Evolutionary conservation across 768 basidiomycete genomes (phyloP).

Genomic region (Rubroboletus pulcherrimus): DNA sequence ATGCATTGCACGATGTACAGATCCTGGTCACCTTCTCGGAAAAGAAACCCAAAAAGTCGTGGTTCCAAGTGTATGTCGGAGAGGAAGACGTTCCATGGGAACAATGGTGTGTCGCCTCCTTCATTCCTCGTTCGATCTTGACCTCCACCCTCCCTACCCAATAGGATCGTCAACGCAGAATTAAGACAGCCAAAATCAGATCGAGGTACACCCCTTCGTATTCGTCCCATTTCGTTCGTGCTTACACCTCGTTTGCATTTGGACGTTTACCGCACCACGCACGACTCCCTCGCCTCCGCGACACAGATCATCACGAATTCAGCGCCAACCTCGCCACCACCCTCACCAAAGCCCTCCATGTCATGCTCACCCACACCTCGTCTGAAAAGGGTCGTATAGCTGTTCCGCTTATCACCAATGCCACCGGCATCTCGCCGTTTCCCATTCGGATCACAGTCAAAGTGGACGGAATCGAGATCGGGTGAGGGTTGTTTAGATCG

Average conservation of each 20-base stretch:
- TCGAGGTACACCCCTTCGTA: constrained; percentile 39
- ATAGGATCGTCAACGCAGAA: constrained; percentile 78
- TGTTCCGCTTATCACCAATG: constrained; percentile 79
- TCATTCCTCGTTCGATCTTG: background rate
- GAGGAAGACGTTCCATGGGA: constrained; percentile 89
- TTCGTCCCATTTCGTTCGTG: background rate
- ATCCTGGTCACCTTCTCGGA: constrained; percentile 75
- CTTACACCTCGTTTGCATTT: background rate
- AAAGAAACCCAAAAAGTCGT: constrained; percentile 70
- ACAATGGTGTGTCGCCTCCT: constrained; percentile 54
- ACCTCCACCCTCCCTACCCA: too few species aligned
- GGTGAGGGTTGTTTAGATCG: constrained; percentile 16
- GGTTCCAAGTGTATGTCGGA: constrained; percentile 67
- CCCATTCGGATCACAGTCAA: constrained; percentile 68
- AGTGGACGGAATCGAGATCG: constrained; percentile 64
- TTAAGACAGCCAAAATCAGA: constrained; percentile 68
- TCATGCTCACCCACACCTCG: constrained; percentile 74
- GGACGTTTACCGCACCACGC: background rate
- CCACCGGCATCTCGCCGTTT: constrained; percentile 74
- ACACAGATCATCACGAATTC: constrained; percentile 47
- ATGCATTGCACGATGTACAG: constrained; percentile 23
- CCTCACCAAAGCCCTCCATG: constrained; percentile 61
- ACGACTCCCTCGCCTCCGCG: background rate
- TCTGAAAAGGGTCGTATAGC: constrained; percentile 71
- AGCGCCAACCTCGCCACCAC: constrained; percentile 55